Evolutionary conservation across 2,329 filamentous ascomycete genomes (phyloP), one percentile per base, ranked within the genome.

Genomic region (Emergomyces orientalis): DNA sequence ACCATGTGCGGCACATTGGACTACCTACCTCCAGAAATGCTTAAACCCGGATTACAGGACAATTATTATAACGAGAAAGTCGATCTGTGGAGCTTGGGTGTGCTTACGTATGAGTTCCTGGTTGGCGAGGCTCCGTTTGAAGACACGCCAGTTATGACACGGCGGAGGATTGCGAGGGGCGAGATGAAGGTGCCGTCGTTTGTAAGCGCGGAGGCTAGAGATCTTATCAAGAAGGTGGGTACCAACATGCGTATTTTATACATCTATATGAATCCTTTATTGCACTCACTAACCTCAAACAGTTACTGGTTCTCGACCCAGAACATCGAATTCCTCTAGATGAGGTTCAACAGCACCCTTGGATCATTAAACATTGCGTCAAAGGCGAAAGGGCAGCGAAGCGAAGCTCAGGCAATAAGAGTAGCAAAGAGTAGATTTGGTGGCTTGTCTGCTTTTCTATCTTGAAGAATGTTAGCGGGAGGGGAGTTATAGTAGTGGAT

Each of bases 1-100:
- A 99, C 94, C 62, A 92, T 97, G 86, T 99, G 94, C 75, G 94
- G 94, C 66, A 99, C 94, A 22, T 85, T 97, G 51, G 94, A 99
- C 78, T 99, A 99, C 76, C 84, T 99, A 19, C 94, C 94, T 2
- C 94, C 94, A 4, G 94, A 99, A 86, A 99, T 99, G 94, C 84
- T 97, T 75, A 90, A 88, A 75, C 85, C 87, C 3, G 88, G 90
- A 54, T 83, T 84, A 68, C 84, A 87, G 69, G 90, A 94, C 71
- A 96, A 94, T 78, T 95, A 84, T 73, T 97, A 97, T 78, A 89
- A 85, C 64, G 92, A 97, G 74, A 97, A 97, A 79, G 90, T 99
- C 39, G 94, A 99, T 73, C 78, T 97, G 65, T 99, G 94, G 94
- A 94, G 90, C 72, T 80, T 99, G 71, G 94, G 94, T 30, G 94